Conservation (phyloP, 192 early-diverging fungal species). For the Coemansia sp. region DNA sequence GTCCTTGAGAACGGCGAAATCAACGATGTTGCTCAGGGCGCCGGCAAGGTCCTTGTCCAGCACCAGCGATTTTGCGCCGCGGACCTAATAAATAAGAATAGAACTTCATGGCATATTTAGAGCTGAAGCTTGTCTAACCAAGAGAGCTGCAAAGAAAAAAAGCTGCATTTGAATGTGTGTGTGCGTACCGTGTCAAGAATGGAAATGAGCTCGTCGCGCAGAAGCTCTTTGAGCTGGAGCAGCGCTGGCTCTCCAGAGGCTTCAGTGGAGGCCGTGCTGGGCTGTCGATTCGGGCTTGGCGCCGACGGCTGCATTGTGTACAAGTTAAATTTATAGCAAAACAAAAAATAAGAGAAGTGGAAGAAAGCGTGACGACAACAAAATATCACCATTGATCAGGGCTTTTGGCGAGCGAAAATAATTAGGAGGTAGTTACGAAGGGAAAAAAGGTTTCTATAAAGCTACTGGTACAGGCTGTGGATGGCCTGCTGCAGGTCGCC, state of each 20-base stretch:
- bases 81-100: conserved; percentile 62
- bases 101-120: neutral
- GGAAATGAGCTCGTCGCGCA: conserved; percentile 50
- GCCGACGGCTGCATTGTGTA: neutral
- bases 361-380: conserved; percentile 10
- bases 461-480: conserved; percentile 6
- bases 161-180: neutral
- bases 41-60: conserved; percentile 84
- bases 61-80: conserved; percentile 87
- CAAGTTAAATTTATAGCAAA: neutral
- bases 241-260: conserved; percentile 16
- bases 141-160: too few species aligned
- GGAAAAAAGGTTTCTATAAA: neutral
- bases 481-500: conserved; percentile 33
- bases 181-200: conserved; percentile 48
- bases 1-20: conserved; percentile 88
- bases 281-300: neutral
- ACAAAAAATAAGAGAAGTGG: neutral
- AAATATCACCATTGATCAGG: neutral
- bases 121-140: neutral
- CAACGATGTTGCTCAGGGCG: conserved; percentile 83
- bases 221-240: conserved; percentile 38
- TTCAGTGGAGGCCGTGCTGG: neutral
- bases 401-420: neutral
- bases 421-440: neutral